Percentiles rank a stretch among this genome's conserved stretches.
Evolutionary conservation across 306 rosid species (phyloP).

Genomic region (Rosa lucieae): DNA sequence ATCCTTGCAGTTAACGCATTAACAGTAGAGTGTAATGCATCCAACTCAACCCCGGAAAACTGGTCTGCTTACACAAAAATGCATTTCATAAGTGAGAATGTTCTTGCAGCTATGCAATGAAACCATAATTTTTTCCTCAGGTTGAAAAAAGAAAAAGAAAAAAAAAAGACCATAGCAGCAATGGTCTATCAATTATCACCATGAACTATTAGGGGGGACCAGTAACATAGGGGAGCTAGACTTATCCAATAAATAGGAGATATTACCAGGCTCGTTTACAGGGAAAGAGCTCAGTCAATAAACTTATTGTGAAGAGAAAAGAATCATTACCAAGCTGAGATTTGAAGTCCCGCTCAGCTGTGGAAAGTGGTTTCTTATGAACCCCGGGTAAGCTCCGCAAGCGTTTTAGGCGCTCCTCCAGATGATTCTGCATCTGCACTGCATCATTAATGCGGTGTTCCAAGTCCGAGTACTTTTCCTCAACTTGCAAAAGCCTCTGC

Average conservation of each 20-base stretch:
- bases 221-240: background rate
- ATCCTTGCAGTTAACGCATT: constrained; percentile 63
- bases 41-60: constrained; percentile 72
- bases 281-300: background rate
- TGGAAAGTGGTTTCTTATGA: constrained; percentile 79
- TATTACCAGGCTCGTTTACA: background rate
- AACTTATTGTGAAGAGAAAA: background rate
- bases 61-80: constrained; percentile 47
- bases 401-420: constrained; percentile 73
- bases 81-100: constrained; percentile 3
- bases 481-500: constrained; percentile 59
- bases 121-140: background rate
- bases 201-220: background rate
- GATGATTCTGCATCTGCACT: constrained; percentile 49
- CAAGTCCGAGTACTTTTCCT: constrained; percentile 50
- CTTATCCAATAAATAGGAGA: background rate
- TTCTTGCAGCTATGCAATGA: constrained; percentile 9
- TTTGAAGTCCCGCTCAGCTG: constrained; percentile 81
- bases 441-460: constrained; percentile 59
- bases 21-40: constrained; percentile 70
- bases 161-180: background rate
- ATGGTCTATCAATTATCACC: too few species aligned
- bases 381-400: constrained; percentile 71
- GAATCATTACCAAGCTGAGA: constrained; percentile 77
- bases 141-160: background rate